phyloP scores from a whole-genome alignment of 1,284 basidiomycete species.

The Mycena sp. region DNA sequence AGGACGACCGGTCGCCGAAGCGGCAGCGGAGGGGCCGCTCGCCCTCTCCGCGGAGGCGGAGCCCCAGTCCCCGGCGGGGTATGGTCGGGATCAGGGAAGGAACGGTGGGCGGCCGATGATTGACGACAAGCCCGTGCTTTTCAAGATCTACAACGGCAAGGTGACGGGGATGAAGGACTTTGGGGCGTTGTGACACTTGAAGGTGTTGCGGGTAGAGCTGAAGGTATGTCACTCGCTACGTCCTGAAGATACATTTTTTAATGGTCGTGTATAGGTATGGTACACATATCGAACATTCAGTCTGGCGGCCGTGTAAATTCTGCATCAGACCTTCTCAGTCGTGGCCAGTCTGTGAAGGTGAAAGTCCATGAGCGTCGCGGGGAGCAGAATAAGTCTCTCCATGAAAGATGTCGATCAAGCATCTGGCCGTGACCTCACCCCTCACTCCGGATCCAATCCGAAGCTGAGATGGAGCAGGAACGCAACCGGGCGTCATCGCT shows the following conservation, averaged over 20 bases:
- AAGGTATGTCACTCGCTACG: slow-evolving; percentile 68
- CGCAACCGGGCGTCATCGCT: slow-evolving; percentile 74
- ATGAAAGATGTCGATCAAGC: slow-evolving; percentile 98
- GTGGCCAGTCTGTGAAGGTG: slow-evolving; percentile 90
- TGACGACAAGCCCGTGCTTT: slow-evolving; percentile 89
- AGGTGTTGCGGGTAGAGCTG: slow-evolving; percentile 85
- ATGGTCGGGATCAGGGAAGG: slow-evolving; percentile 48
- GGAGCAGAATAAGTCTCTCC: slow-evolving; percentile 84
- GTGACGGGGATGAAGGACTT: slow-evolving; percentile 93
- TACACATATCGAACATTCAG: slow-evolving; percentile 94
- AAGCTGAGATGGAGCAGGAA: slow-evolving; percentile 86
- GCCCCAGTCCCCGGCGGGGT: slow-evolving; percentile 62
- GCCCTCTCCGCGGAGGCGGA: slow-evolving; percentile 54
- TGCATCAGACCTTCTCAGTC: slow-evolving; percentile 85
- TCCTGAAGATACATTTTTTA: slow-evolving; percentile 6
- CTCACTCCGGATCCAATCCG: slow-evolving; percentile 94
- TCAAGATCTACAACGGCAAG: slow-evolving; percentile 94
- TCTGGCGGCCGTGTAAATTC: slow-evolving; percentile 87
- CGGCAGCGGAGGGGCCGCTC: slow-evolving; percentile 62
- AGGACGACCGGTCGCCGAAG: slow-evolving; percentile 64
- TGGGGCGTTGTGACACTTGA: slow-evolving; percentile 92
- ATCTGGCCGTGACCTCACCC: slow-evolving; percentile 90
- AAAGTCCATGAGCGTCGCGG: slow-evolving; percentile 94
- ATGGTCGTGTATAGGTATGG: slow-evolving; percentile 74
- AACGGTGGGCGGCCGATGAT: slow-evolving; percentile 53